phyloP scores from a whole-genome alignment of 2,329 filamentous ascomycete species.

The Cladophialophora psammophila region DNA sequence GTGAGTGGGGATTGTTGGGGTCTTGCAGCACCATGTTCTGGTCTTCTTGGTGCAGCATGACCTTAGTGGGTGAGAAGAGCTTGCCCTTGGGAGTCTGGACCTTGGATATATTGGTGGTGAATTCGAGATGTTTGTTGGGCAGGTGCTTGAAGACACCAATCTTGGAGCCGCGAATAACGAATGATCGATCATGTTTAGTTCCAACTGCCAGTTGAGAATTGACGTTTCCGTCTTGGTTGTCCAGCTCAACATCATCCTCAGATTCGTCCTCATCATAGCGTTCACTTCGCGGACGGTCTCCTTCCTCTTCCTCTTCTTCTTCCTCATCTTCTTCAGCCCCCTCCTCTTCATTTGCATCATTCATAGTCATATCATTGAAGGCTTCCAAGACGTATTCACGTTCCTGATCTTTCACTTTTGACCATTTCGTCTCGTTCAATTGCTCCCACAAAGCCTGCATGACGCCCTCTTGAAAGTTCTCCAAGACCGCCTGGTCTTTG shows the following conservation, averaged over 20 bases:
- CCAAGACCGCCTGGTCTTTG: conserved; percentile 79
- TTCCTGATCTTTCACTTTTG: conserved; percentile 88
- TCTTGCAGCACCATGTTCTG: conserved; percentile 90
- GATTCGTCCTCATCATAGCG: conserved; percentile 80
- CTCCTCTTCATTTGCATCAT: conserved; percentile 71
- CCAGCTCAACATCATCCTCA: conserved; percentile 74
- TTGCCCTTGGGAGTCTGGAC: conserved; percentile 87
- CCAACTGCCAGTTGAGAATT: conserved; percentile 96
- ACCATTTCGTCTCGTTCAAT: conserved; percentile 92
- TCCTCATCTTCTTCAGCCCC: conserved; percentile 64
- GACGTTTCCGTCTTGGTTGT: conserved; percentile 77
- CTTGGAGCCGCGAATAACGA: conserved; percentile 95
- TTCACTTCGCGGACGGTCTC: conserved; percentile 73
- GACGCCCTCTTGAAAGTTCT: conserved; percentile 89
- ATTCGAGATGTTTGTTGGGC: conserved; percentile 88
- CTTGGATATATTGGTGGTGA: conserved; percentile 96
- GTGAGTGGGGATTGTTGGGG: conserved; percentile 79
- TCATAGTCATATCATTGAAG: conserved; percentile 93
- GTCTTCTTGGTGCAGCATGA: conserved; percentile 94
- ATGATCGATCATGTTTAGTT: conserved; percentile 95
- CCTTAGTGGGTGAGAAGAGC: conserved; percentile 92
- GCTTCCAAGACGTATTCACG: conserved; percentile 94
- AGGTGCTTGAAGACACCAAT: conserved; percentile 99
- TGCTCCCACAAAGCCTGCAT: conserved; percentile 98
- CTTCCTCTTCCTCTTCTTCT: conserved; percentile 67